phyloP scores from a whole-genome alignment of 192 early-diverging fungal species.

The Kickxella alabastrina region DNA sequence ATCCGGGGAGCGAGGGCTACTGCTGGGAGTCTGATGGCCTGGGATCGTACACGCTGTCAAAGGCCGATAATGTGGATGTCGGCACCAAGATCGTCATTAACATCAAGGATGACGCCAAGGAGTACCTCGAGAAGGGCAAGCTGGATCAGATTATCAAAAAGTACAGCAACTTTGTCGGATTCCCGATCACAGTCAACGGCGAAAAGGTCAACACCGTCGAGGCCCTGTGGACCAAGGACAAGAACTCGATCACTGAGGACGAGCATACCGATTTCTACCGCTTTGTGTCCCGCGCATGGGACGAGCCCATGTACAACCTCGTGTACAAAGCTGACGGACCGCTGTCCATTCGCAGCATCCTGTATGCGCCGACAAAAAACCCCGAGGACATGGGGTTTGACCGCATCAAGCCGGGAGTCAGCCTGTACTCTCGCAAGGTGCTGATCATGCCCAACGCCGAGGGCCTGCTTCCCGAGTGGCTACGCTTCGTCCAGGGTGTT shows the following conservation, averaged over 20 bases:
- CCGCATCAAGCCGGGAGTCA: conserved; percentile 71
- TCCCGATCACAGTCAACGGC: conserved; percentile 88
- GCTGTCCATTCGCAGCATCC: conserved; percentile 81
- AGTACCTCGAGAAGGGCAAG: conserved; percentile 69
- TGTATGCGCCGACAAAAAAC: conserved; percentile 75
- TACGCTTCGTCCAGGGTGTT: conserved; percentile 89
- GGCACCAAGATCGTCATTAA: conserved; percentile 92
- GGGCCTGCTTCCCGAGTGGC: conserved; percentile 83
- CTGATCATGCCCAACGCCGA: conserved; percentile 92
- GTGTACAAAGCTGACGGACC: conserved; percentile 96
- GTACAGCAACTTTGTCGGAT: conserved; percentile 97
- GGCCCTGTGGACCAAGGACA: conserved; percentile 89
- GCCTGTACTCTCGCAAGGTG: conserved; percentile 92
- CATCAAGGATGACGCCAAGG: conserved; percentile 82
- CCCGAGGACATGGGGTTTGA: conserved; percentile 51
- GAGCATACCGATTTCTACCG: conserved; percentile 93
- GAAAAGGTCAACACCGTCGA: conserved; percentile 85
- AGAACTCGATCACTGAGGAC: conserved; percentile 66
- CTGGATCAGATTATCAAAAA: conserved; percentile 72
- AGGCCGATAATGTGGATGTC: conserved; percentile 88
- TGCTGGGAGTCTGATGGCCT: conserved; percentile 95
- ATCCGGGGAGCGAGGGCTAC: conserved; percentile 75
- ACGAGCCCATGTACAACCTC: conserved; percentile 72
- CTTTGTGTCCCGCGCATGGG: conserved; percentile 65
- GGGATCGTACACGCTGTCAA: conserved; percentile 82